Base-by-base conservation (phyloP, 2,329 filamentous ascomycete genomes). In the Hypoxylon sp. region DNA sequence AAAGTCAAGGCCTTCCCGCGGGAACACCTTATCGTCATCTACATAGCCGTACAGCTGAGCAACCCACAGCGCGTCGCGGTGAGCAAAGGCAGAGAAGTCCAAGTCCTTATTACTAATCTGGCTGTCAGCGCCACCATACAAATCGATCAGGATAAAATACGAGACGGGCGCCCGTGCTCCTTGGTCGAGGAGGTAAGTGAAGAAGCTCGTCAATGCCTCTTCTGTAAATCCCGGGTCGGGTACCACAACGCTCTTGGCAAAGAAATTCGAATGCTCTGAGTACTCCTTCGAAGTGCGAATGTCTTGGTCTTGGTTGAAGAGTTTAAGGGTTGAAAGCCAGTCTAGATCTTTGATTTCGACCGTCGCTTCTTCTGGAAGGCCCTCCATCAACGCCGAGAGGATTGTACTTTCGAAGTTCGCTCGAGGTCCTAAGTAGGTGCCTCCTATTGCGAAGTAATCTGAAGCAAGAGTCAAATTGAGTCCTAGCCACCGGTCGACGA, bases 101-200 rank as follows among this genome's bases (percentile, higher is more conserved):
- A 16, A 5, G 14, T 59, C 58, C 43, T 65, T 68, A 6, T 21
- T 51, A 53, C 48, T 73, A 63, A 80, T 79, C 52, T 71, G 71
- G 48, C 77, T 79, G 45, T 74, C 73, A 5, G 56, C 46, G 3
- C 78, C 78, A 11, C 78, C 78, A 46, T 77, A 79, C 6, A 80
- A 68, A 54, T 79, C 74, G 8, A 72, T 29, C 27, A 79, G 72
- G 46, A 75, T 65, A 59, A 72, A 80, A 71, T 77, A 79, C 12
- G 52, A 50, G 25, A 77, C 66, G 1, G 71, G 67, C 1, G 70
- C 48, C 0, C 41, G 41, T 11, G 54, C 1, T 25, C 65, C 70
- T 43, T 66, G n/a, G 3, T 63, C 21, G 0, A 73, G n/a, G 27
- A 76, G 63, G 32, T 65, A 74, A 2, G 14, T 19, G 23, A 77